These are phyloP conservation scores for Phlyctochytrium planicorne DNA, from an alignment of 192 early-diverging fungal species.

Conservation along the genomic window DNA sequence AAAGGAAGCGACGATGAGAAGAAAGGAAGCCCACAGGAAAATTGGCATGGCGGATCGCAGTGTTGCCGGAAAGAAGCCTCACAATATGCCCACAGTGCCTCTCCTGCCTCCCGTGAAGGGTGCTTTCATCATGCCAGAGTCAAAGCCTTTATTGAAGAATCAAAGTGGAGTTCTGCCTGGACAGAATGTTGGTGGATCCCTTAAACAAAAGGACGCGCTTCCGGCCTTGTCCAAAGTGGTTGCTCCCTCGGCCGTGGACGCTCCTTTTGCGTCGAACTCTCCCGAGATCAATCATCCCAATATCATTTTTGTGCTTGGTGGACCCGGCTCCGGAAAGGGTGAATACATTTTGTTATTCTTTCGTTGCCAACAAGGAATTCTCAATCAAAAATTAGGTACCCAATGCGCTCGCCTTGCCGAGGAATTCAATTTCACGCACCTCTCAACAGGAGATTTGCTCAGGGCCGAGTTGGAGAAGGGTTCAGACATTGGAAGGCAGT, in stretches of 20 bases:
- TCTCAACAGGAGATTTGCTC: slow-evolving; percentile 93
- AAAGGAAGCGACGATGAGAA: slow-evolving; percentile 23
- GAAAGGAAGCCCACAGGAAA: slow-evolving; percentile 13
- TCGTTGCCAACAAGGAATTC: neutral
- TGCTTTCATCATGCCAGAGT: slow-evolving; percentile 21
- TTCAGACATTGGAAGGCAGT: slow-evolving; percentile 73
- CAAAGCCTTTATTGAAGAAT: neutral
- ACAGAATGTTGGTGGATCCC: neutral
- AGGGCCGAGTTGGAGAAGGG: slow-evolving; percentile 78
- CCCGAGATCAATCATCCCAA: slow-evolving; percentile 18
- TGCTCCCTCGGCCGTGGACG: neutral
- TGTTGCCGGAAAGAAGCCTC: neutral
- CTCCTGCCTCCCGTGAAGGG: slow-evolving; percentile 10
- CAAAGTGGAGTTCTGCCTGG: neutral
- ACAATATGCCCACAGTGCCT: slow-evolving; percentile 22
- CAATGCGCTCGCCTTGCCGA: slow-evolving; percentile 73
- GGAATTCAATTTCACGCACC: slow-evolving; percentile 86
- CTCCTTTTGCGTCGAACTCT: neutral
- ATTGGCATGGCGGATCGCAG: neutral
- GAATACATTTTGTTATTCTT: neutral
- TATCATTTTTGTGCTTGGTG: slow-evolving; percentile 32
- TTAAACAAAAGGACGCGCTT: neutral
- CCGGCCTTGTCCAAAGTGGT: neutral
- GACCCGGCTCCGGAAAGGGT: slow-evolving; percentile 44
- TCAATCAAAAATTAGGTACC: slow-evolving; percentile 61